Base-by-base conservation (phyloP, 2,329 filamentous ascomycete genomes). In the Colletotrichum plurivorum region DNA sequence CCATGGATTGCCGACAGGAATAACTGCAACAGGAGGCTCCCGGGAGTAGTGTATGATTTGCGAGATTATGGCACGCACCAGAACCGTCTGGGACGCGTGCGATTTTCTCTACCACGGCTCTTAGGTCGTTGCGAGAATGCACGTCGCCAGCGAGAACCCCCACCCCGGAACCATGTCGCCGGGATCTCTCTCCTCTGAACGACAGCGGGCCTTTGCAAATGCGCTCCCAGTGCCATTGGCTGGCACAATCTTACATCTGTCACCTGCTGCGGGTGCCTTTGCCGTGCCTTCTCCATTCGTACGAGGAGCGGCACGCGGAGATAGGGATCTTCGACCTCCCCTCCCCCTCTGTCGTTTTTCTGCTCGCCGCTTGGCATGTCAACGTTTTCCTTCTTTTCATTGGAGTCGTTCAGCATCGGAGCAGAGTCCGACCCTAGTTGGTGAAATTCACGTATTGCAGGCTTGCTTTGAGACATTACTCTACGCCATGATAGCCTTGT, bases 91-190 rank as follows among this genome's bases (percentile, higher is more conserved):
- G 48, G 12, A 52, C n/a, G 46, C 22, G 20, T 60, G 48, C 57
- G 45, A 31, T 60, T n/a, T 18, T 43, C 3, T 6, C n/a, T 36
- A 39, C 48, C 18, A 52, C 18, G 56, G 18, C 43, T 49, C n/a
- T n/a, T 18, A 22, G 18, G 18, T 52, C 31, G 36, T 52, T 36
- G 27, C 41, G 18, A 52, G 25, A 52, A 9, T 9, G 48, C 48
- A n/a, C 48, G 46, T 46, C 15, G 56, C 45, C 45, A 46, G 57
- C 46, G 31, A 8, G 31, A 51, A 36, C 45, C 57, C 57, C 46
- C 57, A 51, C 57, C 57, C 9, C 45, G 43, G 57, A 20, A 60
- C 57, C 57, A 60, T 60, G 36, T 60, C 57, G 20, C 57, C 25
- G 57, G 57, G 46, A 51, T 60, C 57, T n/a, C 36, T 60, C 18